phyloP scores from a whole-genome alignment of 768 basidiomycete genomes.

The Gyrodon lividus region DNA sequence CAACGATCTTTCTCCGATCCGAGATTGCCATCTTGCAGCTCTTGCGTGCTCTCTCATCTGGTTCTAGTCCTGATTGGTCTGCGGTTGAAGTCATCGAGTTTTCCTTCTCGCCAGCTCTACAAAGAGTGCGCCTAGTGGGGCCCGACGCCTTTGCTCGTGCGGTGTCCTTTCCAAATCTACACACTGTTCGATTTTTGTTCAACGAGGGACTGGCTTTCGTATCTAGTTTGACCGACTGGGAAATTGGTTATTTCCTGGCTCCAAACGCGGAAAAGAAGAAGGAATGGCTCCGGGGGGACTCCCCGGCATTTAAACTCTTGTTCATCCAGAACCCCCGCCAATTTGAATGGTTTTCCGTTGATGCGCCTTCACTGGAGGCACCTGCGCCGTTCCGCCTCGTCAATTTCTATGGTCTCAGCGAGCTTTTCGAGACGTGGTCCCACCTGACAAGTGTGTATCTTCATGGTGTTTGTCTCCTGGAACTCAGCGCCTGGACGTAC shows the following conservation, averaged over 20 bases:
- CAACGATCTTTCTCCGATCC: conserved; percentile 3
- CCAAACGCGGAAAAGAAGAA: background rate
- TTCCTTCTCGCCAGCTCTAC: conserved; percentile 1
- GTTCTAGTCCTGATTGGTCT: background rate
- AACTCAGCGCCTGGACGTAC: background rate
- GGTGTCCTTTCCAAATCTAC: background rate
- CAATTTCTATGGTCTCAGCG: background rate
- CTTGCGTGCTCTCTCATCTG: background rate
- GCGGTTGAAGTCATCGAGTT: conserved; percentile 1
- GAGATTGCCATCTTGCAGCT: conserved; percentile 3
- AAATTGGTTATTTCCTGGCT: background rate
- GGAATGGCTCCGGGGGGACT: background rate
- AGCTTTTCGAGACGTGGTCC: conserved; percentile 2
- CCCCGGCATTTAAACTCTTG: conserved; percentile 5
- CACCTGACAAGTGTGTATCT: conserved; percentile 2
- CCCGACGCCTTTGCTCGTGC: background rate
- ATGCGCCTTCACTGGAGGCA: background rate
- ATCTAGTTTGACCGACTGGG: background rate
- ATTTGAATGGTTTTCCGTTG: conserved; percentile 3
- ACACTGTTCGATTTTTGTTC: conserved; percentile 1
- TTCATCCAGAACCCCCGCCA: background rate
- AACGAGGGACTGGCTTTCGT: background rate
- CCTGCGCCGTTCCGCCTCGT: background rate
- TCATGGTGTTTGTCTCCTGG: conserved; percentile 2
- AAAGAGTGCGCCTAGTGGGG: background rate